A percentile compares a stretch with the other conserved stretches of the same genome.
Evolutionary conservation across 345 rosid genomes (phyloP).

Genomic region (Dipteronia dyeriana): DNA sequence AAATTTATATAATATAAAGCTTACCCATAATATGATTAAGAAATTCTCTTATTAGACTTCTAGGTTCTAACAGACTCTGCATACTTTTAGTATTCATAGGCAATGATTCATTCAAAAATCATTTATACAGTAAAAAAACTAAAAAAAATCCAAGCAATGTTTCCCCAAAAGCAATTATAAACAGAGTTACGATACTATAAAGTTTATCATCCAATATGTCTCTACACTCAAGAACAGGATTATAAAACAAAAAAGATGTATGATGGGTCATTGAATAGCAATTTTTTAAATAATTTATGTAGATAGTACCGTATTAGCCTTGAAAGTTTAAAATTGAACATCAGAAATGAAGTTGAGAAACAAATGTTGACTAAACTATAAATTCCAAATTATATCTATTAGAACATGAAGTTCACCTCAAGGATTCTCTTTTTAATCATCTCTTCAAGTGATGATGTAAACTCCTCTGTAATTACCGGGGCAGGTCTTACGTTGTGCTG

Average conservation of each 20-base stretch:
- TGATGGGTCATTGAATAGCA: not conserved
- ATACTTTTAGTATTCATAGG: too few species aligned
- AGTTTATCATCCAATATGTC: not conserved
- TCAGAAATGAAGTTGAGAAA: not conserved
- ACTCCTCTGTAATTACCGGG: conserved; percentile 94
- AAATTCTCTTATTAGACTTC: not conserved
- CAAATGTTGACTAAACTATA: not conserved
- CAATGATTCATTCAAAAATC: too few species aligned
- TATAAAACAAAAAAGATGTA: not conserved
- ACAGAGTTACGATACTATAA: not conserved
- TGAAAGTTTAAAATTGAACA: not conserved
- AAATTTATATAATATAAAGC: not conserved
- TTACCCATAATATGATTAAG: not conserved
- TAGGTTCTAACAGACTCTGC: too few species aligned
- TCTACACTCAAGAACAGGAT: not conserved
- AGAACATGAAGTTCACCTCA: conserved; percentile 50
- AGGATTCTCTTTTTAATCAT: conserved; percentile 71
- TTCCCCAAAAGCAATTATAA: not conserved
- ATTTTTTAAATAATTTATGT: too few species aligned
- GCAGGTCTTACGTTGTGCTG: conserved; percentile 95
- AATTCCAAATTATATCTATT: conserved; percentile 1
- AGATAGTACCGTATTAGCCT: not conserved
- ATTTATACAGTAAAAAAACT: too few species aligned
- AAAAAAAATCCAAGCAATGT: too few species aligned
- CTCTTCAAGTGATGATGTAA: conserved; percentile 82